Percentiles rank a stretch among this genome's conserved stretches.
Evolutionary conservation across 179 eudicot genomes (phyloP).

Genomic region (Corrigiola litoralis): DNA sequence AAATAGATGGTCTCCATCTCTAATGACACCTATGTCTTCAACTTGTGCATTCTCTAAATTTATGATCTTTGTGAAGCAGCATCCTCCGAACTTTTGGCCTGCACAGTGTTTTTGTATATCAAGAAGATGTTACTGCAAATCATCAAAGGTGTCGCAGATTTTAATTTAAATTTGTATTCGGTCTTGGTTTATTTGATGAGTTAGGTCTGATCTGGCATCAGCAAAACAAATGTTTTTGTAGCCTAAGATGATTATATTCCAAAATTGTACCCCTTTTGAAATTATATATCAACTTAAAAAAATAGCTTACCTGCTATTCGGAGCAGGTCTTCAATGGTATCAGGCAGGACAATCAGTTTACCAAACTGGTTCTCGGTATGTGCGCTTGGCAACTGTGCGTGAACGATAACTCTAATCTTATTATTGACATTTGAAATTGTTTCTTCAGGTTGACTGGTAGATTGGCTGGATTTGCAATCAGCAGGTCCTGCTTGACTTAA

Average conservation of each 20-base stretch:
- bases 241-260: too few species aligned
- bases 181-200: too few species aligned
- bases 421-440: conserved; percentile 15
- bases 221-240: too few species aligned
- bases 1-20: conserved; percentile 87
- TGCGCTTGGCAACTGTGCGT: conserved; percentile 34
- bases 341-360: conserved; percentile 75
- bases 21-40: conserved; percentile 63
- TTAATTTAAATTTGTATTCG: too few species aligned
- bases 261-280: too few species aligned
- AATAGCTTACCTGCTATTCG: conserved; percentile 56
- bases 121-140: background rate
- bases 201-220: too few species aligned
- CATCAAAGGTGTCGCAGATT: too few species aligned
- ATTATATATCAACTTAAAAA: background rate
- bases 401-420: conserved; percentile 71
- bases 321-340: conserved; percentile 67
- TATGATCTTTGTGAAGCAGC: conserved; percentile 42
- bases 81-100: conserved; percentile 67
- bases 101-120: conserved; percentile 31
- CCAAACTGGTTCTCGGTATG: conserved; percentile 31
- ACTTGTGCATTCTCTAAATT: conserved; percentile 70
- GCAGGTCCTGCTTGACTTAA: conserved; percentile 5
- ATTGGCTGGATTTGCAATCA: conserved; percentile 18
- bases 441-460: conserved; percentile 14